Percentiles rank a stretch among this genome's conserved stretches.
Conservation (phyloP, 495 filamentous ascomycete species). For the Oidiodendron maius region DNA sequence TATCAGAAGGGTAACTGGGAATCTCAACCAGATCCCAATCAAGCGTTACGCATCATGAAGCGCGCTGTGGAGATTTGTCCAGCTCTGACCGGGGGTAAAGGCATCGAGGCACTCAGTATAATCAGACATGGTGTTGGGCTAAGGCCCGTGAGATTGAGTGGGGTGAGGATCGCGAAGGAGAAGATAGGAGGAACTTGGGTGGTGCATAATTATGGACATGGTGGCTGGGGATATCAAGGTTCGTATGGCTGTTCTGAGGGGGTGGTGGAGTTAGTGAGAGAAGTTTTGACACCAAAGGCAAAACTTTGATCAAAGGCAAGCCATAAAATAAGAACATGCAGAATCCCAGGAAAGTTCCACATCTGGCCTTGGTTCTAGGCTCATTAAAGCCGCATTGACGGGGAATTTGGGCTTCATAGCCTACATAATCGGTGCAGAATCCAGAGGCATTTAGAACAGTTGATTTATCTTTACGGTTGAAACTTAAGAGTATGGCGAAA, state of each 20-base stretch:
- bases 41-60: constrained; percentile 85
- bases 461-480: too few relatives aligned
- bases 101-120: constrained; percentile 73
- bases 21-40: constrained; percentile 68
- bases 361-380: too few relatives aligned
- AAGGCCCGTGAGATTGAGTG: constrained; percentile 67
- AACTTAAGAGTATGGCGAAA: too few relatives aligned
- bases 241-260: constrained; percentile 76
- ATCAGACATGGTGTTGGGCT: constrained; percentile 86
- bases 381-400: too few relatives aligned
- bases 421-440: too few relatives aligned
- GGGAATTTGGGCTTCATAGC: too few relatives aligned
- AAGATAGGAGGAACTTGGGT: constrained; percentile 62
- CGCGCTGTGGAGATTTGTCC: constrained; percentile 68
- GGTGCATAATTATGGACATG: constrained; percentile 96
- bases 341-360: too few relatives aligned
- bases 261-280: constrained; percentile 65
- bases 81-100: constrained; percentile 66
- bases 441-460: too few relatives aligned
- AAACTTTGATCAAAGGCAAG: too few relatives aligned
- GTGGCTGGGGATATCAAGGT: constrained; percentile 86
- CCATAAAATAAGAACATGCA: too few relatives aligned
- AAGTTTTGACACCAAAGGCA: constrained; percentile 34
- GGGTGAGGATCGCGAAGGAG: constrained; percentile 81
- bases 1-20: constrained; percentile 86